Conservation (phyloP, 805 yeast species). For the Barnettozyma pratensis region DNA sequence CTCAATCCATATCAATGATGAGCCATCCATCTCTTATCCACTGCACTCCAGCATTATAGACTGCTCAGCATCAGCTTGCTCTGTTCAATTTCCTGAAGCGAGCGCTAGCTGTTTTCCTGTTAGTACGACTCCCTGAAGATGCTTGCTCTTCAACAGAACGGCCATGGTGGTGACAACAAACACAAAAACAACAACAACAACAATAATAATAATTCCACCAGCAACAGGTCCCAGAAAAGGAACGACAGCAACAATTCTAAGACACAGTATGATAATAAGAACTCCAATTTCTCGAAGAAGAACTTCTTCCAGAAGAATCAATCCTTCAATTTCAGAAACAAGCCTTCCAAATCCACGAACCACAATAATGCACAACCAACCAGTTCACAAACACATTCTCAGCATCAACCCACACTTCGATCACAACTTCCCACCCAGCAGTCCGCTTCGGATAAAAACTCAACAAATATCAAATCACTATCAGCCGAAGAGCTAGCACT, state of each 20-base stretch:
- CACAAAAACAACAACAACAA: no score
- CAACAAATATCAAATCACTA: neutral
- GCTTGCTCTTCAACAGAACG: neutral
- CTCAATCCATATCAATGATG: no score
- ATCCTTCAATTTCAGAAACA: constrained; percentile 5
- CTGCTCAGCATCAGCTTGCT: no score
- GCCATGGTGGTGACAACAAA: neutral
- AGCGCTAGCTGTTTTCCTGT: no score
- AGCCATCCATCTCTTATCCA: no score
- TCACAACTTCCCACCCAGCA: neutral
- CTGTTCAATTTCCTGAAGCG: no score
- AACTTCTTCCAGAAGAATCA: constrained; percentile 17
- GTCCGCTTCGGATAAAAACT: neutral
- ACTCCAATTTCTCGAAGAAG: constrained; percentile 11
- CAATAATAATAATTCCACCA: no score
- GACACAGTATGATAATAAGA: neutral
- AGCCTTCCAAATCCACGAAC: neutral
- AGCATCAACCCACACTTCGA: neutral
- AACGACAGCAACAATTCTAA: neutral
- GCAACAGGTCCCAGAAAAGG: neutral
- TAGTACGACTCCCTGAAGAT: neutral
- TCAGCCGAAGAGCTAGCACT: constrained; percentile 7
- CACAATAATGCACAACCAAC: neutral
- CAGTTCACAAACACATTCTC: neutral
- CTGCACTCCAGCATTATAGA: no score